These are phyloP conservation scores for Fusarium mundagurra DNA, from an alignment of 2,329 filamentous ascomycete genomes.

Conservation along the genomic window DNA sequence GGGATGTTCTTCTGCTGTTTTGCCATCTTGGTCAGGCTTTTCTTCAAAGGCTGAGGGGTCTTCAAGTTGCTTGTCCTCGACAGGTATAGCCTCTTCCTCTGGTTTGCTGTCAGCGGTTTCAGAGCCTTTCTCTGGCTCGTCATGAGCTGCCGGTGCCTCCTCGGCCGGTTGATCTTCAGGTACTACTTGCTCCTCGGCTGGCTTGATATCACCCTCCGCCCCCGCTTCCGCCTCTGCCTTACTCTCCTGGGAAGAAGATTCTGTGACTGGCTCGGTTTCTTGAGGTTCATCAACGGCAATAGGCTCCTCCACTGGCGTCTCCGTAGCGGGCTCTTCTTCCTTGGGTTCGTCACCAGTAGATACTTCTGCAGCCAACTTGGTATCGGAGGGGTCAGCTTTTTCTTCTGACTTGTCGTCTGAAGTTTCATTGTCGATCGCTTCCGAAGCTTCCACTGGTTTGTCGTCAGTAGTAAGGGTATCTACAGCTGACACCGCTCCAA, in stretches of 20 bases:
- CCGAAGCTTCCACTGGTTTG: background rate
- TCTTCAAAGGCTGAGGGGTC: conserved; percentile 6
- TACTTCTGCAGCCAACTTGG: background rate
- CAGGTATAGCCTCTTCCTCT: conserved; percentile 19
- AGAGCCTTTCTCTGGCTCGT: conserved; percentile 20
- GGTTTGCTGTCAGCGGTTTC: conserved; percentile 22
- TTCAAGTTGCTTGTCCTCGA: conserved; percentile 25
- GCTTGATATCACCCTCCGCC: background rate
- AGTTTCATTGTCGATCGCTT: background rate
- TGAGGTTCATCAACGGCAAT: background rate
- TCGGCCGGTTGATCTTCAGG: background rate
- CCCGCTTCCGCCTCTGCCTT: background rate
- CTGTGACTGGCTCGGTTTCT: background rate
- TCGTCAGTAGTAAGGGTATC: background rate
- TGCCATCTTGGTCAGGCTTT: conserved; percentile 21
- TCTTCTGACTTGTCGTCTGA: background rate
- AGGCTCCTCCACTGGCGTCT: background rate
- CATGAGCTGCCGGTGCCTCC: conserved; percentile 4
- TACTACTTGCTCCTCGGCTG: background rate
- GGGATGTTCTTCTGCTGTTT: conserved; percentile 17
- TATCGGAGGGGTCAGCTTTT: background rate
- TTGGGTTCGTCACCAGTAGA: background rate
- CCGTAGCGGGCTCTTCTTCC: background rate
- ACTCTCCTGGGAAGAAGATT: background rate
- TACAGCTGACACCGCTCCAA: conserved; percentile 3